Evolutionary conservation across 331 rosid genomes (phyloP).

Genomic region (Erythrophleum ivorense): DNA sequence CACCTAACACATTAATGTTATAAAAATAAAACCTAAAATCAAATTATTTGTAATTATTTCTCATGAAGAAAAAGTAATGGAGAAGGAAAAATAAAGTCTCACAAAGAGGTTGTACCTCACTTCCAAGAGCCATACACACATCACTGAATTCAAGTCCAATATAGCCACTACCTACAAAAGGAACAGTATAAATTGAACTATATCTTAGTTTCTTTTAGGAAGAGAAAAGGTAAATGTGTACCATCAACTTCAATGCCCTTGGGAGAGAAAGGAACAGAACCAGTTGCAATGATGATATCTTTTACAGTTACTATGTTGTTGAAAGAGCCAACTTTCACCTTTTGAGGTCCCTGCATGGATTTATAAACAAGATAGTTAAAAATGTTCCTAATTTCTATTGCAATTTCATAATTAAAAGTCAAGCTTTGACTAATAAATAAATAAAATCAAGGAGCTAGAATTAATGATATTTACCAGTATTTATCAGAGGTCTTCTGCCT

Average conservation of each 20-base stretch:
- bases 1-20: constrained; percentile 5
- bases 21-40: constrained; percentile 3
- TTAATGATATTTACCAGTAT: no score
- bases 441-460: background rate
- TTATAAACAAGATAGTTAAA: constrained; percentile 22
- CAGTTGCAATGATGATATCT: constrained; percentile 90
- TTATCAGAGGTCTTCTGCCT: no score
- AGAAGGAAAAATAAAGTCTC: constrained; percentile 13
- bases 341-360: constrained; percentile 78
- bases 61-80: constrained; percentile 17
- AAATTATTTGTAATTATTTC: constrained; percentile 22
- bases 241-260: constrained; percentile 98
- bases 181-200: constrained; percentile 52
- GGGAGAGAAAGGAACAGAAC: constrained; percentile 93
- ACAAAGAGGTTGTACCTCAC: constrained; percentile 69
- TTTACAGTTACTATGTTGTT: constrained; percentile 73
- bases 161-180: constrained; percentile 96
- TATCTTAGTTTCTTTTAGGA: constrained; percentile 21
- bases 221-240: constrained; percentile 42
- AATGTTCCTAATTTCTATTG: constrained; percentile 26
- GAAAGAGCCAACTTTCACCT: constrained; percentile 85
- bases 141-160: constrained; percentile 98
- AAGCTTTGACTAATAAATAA: constrained; percentile 22
- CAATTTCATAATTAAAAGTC: constrained; percentile 11
- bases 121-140: constrained; percentile 96